phyloP scores from a whole-genome alignment of 176 grass and related monocot genomes.

The Triticum urartu region DNA sequence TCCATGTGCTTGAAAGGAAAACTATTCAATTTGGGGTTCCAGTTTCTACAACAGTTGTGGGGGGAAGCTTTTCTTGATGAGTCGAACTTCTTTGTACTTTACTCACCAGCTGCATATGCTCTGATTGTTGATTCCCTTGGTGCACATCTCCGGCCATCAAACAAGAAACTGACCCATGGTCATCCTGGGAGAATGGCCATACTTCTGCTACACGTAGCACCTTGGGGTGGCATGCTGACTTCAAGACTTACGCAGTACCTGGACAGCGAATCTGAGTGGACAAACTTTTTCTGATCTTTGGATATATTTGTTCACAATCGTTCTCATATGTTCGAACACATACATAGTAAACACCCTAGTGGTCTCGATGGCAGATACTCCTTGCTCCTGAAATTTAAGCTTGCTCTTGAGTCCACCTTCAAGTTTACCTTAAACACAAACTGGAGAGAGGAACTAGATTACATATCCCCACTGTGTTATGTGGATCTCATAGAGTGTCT shows the following conservation, averaged over 20 bases:
- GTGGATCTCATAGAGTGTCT: conserved; percentile 62
- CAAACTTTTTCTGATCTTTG: conserved; percentile 36
- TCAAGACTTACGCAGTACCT: conserved; percentile 28
- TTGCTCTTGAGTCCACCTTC: conserved; percentile 27
- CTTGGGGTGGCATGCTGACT: not conserved
- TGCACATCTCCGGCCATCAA: not conserved
- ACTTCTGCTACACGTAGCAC: conserved; percentile 38
- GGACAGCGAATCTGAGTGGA: conserved; percentile 33
- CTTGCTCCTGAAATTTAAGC: conserved; percentile 33
- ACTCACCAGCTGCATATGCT: conserved; percentile 8
- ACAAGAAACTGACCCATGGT: conserved; percentile 41
- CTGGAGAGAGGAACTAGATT: conserved; percentile 28
- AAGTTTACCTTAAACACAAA: conserved; percentile 10
- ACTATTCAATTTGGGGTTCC: too few species aligned
- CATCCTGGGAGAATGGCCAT: conserved; percentile 46
- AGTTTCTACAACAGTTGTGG: too few species aligned
- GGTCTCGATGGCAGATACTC: conserved; percentile 25
- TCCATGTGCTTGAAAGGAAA: too few species aligned
- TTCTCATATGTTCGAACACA: too few species aligned
- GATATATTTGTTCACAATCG: conserved; percentile 18
- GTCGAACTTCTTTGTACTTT: conserved; percentile 25
- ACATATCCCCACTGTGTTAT: conserved; percentile 48
- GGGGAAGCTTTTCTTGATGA: not conserved
- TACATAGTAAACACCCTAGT: too few species aligned
- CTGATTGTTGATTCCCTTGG: conserved; percentile 40